A percentile compares a stretch with the other conserved stretches of the same genome.
These are phyloP conservation scores for Kluyveromyces marxianus DNA, from an alignment of 1,139 yeast genomes.

Conservation along the genomic window DNA sequence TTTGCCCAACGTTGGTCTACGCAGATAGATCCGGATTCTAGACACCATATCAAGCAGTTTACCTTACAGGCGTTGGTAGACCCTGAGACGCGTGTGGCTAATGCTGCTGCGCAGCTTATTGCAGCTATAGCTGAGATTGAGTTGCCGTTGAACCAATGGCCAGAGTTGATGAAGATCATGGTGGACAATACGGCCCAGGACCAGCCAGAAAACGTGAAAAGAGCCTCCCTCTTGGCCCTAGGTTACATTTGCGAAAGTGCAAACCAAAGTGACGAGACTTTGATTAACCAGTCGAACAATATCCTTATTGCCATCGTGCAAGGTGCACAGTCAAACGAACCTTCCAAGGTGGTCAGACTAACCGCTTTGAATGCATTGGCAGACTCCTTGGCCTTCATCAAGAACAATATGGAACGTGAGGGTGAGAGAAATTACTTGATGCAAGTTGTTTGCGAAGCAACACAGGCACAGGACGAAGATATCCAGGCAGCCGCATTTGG, in stretches of 20 bases:
- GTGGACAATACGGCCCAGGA: slow-evolving; percentile 79
- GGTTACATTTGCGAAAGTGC: slow-evolving; percentile 96
- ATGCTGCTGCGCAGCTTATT: slow-evolving; percentile 85
- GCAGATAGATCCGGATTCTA: slow-evolving; percentile 44
- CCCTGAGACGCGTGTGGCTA: slow-evolving; percentile 72
- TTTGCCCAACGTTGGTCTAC: slow-evolving; percentile 43
- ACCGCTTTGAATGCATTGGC: slow-evolving; percentile 91
- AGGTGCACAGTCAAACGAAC: slow-evolving; percentile 84
- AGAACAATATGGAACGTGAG: slow-evolving; percentile 80
- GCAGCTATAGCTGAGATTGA: slow-evolving; percentile 96
- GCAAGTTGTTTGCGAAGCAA: slow-evolving; percentile 99
- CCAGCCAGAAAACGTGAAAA: slow-evolving; percentile 70
- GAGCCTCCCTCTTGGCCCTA: slow-evolving; percentile 79
- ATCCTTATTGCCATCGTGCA: slow-evolving; percentile 92
- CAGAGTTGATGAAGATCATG: slow-evolving; percentile 70
- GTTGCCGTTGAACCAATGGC: slow-evolving; percentile 83
- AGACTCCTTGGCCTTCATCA: slow-evolving; percentile 84
- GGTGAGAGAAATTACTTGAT: slow-evolving; percentile 94
- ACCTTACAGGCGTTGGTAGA: slow-evolving; percentile 61
- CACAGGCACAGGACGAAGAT: slow-evolving; percentile 76
- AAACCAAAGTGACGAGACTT: slow-evolving; percentile 74
- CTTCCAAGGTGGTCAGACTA: slow-evolving; percentile 64
- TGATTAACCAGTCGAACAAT: slow-evolving; percentile 81
- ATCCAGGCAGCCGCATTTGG: slow-evolving; percentile 95
- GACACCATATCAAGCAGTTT: slow-evolving; percentile 57